These are phyloP conservation scores for Phytopythium ostracodes DNA, from an alignment of 352 stramenopile species.

Conservation along the genomic window DNA sequence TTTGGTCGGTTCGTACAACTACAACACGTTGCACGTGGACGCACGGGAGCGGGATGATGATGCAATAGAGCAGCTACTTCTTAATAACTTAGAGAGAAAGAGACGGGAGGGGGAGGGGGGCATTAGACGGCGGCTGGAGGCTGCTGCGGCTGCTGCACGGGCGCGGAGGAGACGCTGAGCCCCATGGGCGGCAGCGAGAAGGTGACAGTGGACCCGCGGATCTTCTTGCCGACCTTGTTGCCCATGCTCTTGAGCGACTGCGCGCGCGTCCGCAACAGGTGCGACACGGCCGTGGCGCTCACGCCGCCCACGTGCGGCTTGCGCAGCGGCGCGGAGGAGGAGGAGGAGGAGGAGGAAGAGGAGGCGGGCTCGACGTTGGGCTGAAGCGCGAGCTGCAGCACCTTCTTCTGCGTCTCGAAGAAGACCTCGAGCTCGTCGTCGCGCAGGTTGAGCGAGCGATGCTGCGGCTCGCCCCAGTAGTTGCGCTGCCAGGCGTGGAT, in stretches of 20 bases:
- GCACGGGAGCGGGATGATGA: no score
- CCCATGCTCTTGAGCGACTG: constrained; percentile 62
- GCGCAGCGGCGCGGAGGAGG: background rate
- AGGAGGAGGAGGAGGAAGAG: no score
- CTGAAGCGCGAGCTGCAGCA: constrained; percentile 46
- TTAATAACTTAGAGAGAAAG: constrained; percentile 8
- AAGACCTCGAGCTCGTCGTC: constrained; percentile 67
- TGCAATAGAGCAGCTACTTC: background rate
- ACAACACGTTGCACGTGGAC: no score
- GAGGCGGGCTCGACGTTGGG: constrained; percentile 11
- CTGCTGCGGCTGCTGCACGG: constrained; percentile 44
- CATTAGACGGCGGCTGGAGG: constrained; percentile 11
- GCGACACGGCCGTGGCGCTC: constrained; percentile 26
- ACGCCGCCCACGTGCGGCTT: constrained; percentile 10
- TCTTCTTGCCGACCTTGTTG: constrained; percentile 57
- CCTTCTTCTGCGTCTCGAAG: constrained; percentile 63
- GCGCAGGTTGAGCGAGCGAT: constrained; percentile 37
- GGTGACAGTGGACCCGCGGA: constrained; percentile 55
- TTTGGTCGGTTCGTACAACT: no score
- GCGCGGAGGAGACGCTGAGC: constrained; percentile 55
- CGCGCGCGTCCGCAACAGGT: constrained; percentile 46
- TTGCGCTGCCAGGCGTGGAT: constrained; percentile 86
- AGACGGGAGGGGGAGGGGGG: no score
- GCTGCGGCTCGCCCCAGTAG: constrained; percentile 81
- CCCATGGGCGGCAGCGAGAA: constrained; percentile 74